These are phyloP conservation scores for Penicillium desertorum DNA, from an alignment of 495 filamentous ascomycete genomes.

Conservation along the genomic window DNA sequence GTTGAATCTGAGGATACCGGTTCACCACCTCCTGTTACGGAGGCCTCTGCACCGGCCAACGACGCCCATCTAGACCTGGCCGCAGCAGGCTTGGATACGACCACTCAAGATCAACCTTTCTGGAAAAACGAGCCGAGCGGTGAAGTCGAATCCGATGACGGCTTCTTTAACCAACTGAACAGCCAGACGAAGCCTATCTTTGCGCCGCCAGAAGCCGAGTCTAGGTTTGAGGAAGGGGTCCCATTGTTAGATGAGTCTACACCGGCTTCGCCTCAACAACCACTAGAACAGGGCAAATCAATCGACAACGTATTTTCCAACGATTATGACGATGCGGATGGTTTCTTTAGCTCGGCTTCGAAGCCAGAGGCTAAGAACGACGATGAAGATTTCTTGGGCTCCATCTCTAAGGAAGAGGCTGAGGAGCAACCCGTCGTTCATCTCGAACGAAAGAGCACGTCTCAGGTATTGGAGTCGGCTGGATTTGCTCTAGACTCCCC, in stretches of 20 bases:
- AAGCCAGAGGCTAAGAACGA: slow-evolving; percentile 4
- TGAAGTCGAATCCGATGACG: slow-evolving; percentile 43
- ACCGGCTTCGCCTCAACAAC: slow-evolving; percentile 22
- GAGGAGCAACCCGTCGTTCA: slow-evolving; percentile 22
- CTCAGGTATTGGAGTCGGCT: slow-evolving; percentile 41
- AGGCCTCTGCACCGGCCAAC: not conserved
- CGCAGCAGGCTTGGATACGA: slow-evolving; percentile 17
- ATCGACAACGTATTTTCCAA: slow-evolving; percentile 37
- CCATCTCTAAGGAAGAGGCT: not conserved
- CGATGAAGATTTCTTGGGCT: slow-evolving; percentile 29
- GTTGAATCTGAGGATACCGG: not conserved
- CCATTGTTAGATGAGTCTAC: slow-evolving; percentile 40
- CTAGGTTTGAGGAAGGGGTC: slow-evolving; percentile 50
- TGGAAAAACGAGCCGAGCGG: slow-evolving; percentile 32
- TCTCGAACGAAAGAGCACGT: slow-evolving; percentile 46
- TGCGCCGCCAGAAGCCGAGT: slow-evolving; percentile 44
- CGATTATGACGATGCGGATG: slow-evolving; percentile 39
- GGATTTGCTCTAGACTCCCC: slow-evolving; percentile 32
- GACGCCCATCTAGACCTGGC: not conserved
- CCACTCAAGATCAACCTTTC: slow-evolving; percentile 26
- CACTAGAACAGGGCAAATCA: slow-evolving; percentile 16
- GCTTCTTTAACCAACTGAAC: slow-evolving; percentile 51
- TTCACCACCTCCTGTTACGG: not conserved
- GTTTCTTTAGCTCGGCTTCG: slow-evolving; percentile 36
- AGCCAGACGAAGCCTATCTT: slow-evolving; percentile 50